Percentiles rank a stretch among this genome's conserved stretches.
Conservation (phyloP, 2,329 filamentous ascomycete genomes). For the Davidsoniella australis region DNA sequence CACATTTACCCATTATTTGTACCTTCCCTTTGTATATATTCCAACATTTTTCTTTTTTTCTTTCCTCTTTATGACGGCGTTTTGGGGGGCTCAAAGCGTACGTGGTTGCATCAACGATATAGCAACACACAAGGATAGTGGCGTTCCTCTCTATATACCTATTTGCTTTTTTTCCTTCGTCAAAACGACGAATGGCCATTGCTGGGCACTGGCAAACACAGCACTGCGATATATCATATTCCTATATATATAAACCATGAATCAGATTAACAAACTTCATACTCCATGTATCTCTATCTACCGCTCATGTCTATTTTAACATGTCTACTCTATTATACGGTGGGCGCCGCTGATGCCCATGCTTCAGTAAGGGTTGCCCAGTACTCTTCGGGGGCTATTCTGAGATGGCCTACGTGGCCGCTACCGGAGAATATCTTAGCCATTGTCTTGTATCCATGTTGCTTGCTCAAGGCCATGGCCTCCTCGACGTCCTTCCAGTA, state of each 20-base stretch:
- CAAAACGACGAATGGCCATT: too few species aligned
- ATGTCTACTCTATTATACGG: neutral
- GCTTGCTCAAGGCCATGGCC: conserved; percentile 30
- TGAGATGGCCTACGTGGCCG: conserved; percentile 44
- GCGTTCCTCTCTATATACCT: too few species aligned
- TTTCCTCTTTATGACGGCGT: neutral
- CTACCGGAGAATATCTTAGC: conserved; percentile 39
- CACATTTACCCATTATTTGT: neutral
- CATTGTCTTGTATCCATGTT: conserved; percentile 31
- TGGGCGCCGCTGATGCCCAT: conserved; percentile 6
- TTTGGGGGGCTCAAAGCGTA: neutral
- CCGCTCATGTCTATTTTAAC: neutral
- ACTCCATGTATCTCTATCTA: neutral
- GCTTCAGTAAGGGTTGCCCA: conserved; percentile 25
- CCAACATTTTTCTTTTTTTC: conserved; percentile 1
- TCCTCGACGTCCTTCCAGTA: conserved; percentile 36
- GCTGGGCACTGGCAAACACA: too few species aligned
- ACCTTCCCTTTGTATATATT: neutral
- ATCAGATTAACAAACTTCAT: neutral
- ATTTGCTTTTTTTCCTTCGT: too few species aligned
- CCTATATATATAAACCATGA: neutral
- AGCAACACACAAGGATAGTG: neutral
- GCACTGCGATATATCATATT: too few species aligned
- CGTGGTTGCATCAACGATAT: neutral
- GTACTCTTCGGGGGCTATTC: conserved; percentile 37